These are phyloP conservation scores for Xylaria sp. DNA, from an alignment of 2,329 filamentous ascomycete species.

Conservation along the genomic window DNA sequence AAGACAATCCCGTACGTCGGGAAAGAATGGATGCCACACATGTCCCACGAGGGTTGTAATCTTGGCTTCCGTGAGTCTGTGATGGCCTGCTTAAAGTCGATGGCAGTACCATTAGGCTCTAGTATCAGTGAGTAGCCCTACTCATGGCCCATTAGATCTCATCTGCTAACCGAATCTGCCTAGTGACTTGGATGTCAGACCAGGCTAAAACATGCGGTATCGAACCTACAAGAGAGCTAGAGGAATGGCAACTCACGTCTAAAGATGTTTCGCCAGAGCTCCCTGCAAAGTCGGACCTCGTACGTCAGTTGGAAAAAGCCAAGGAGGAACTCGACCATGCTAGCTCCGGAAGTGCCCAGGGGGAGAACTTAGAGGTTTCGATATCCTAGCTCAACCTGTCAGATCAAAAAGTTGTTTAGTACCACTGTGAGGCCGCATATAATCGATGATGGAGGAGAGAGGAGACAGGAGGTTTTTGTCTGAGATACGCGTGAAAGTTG, in stretches of 20 bases:
- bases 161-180: slow-evolving; percentile 4
- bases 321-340: background rate
- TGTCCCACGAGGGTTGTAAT: slow-evolving; percentile 41
- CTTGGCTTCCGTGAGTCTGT: slow-evolving; percentile 39
- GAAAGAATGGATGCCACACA: slow-evolving; percentile 41
- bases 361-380: slow-evolving; percentile 2
- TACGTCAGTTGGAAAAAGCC: background rate
- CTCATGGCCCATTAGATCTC: background rate
- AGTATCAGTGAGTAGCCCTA: slow-evolving; percentile 34
- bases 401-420: background rate
- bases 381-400: background rate
- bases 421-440: background rate
- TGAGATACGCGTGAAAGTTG: background rate
- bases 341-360: background rate
- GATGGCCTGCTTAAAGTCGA: slow-evolving; percentile 31
- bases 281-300: background rate
- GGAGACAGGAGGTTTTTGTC: background rate
- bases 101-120: slow-evolving; percentile 35
- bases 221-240: slow-evolving; percentile 44
- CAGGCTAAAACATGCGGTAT: slow-evolving; percentile 41
- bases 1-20: slow-evolving; percentile 40
- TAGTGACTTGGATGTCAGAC: slow-evolving; percentile 37
- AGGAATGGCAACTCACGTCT: slow-evolving; percentile 40
- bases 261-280: slow-evolving; percentile 5
- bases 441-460: background rate